Evolutionary conservation across 371 early-diverging fungal species (phyloP).

Genomic region (Mortierella sp.): DNA sequence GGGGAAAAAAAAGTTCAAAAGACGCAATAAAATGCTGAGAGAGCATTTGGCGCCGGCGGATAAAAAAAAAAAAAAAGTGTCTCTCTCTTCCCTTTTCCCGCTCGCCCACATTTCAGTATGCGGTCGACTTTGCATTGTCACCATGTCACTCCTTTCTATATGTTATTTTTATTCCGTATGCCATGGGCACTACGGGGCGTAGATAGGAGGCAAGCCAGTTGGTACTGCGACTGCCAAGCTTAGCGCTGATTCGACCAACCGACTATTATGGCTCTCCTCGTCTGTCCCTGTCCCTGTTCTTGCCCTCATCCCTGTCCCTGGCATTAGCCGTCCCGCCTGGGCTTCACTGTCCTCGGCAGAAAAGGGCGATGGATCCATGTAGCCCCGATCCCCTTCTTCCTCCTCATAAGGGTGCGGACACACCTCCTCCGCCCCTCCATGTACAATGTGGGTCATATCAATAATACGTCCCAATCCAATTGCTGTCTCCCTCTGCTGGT

Average conservation of each 20-base stretch:
- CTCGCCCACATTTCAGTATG: too few species aligned
- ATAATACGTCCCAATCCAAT: background rate
- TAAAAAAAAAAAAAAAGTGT: background rate
- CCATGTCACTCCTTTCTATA: background rate
- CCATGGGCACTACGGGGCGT: background rate
- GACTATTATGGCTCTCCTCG: background rate
- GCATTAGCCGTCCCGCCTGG: background rate
- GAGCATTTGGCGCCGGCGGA: background rate
- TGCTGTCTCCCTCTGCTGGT: background rate
- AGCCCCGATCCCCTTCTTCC: background rate
- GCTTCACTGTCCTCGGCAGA: background rate
- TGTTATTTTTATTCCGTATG: background rate
- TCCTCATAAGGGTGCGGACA: conserved; percentile 2
- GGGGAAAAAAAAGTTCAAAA: background rate
- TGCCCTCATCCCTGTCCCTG: background rate
- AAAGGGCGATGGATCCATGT: conserved; percentile 4
- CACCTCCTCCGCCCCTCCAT: conserved; percentile 4
- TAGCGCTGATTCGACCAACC: background rate
- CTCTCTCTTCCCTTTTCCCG: background rate
- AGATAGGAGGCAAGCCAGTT: background rate
- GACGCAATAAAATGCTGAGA: background rate
- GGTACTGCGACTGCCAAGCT: background rate
- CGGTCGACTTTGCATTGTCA: background rate
- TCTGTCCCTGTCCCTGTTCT: background rate
- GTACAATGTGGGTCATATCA: background rate